Evolutionary conservation across 2,329 filamentous ascomycete genomes (phyloP), one percentile per base, ranked within the genome.

Genomic region (Hypomyces perniciosus): DNA sequence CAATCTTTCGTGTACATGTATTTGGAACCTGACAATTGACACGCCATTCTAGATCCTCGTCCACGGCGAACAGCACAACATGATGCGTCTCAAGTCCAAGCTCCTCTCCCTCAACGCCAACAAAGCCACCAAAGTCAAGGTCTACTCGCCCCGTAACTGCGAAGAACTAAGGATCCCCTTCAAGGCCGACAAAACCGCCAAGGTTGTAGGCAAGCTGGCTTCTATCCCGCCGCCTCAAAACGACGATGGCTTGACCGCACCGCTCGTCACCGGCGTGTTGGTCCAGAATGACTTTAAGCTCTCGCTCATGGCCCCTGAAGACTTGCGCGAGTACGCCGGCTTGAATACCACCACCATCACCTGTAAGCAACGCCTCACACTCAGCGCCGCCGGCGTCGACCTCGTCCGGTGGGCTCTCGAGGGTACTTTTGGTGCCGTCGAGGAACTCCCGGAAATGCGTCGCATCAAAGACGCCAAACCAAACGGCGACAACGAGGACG

Each of bases 211-310:
- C 58, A 92, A 91, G 66, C 80, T 99, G 9, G 93, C 93, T 6
- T 81, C 90, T 31, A 84, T 92, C 44, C 79, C 86, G 2, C 88
- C 88, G 3, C 86, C 88, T 2, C 67, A 68, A 12, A 68, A 63
- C 46, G 44, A 61, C n/a, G 57, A 59, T 8, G 63, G 65, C 20
- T 20, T 3, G 41, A 51, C 60, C 26, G 62, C 64, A 8, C 73
- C 72, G 50, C 75, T 97, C 40, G 81, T 99, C 60, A 88, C 86
- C 1, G 93, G 93, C 29, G 93, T 99, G 0, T 77, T 99, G 12
- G 91, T 99, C 6, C 92, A 97, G 60, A 97, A 95, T 66, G 93
- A 96, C 66, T 97, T 99, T 69, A 96, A 97, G 68, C 82, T 99
- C 64, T 95, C 88, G 0, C 77, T 99, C 33, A 97, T 99, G 92